Evolutionary conservation across 164 flowering plant species (phyloP).

Genomic region (Vitis labrusca): DNA sequence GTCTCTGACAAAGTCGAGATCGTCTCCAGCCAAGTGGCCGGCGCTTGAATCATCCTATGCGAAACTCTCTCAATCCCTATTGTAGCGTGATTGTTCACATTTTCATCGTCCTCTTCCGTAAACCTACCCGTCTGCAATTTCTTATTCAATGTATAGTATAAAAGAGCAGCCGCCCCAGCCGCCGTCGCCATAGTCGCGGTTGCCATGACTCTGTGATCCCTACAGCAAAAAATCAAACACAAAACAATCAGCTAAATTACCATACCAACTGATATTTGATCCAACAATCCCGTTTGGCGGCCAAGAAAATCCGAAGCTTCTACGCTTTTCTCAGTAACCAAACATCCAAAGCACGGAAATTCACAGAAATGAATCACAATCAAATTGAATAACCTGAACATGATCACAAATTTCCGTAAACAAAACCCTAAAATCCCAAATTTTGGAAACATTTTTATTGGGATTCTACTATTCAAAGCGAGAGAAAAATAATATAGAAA

Average conservation of each 20-base stretch:
- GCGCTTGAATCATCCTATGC: conserved; percentile 72
- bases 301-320: no score
- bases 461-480: not conserved
- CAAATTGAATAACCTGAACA: conserved; percentile 3
- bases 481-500: not conserved
- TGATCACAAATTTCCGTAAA: not conserved
- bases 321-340: not conserved
- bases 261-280: not conserved
- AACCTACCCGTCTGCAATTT: conserved; percentile 34
- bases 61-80: conserved; percentile 57
- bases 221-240: conserved; percentile 1
- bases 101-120: conserved; percentile 45
- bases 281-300: no score
- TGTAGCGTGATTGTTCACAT: conserved; percentile 20
- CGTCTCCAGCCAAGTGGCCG: conserved; percentile 95
- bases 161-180: conserved; percentile 98
- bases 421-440: conserved; percentile 9
- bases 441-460: not conserved
- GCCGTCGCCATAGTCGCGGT: conserved; percentile 99
- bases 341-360: not conserved
- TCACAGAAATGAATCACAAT: not conserved
- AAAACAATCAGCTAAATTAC: not conserved
- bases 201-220: conserved; percentile 57
- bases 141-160: conserved; percentile 79
- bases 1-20: conserved; percentile 95